These are phyloP conservation scores for Flueggea neowawraea DNA, from an alignment of 441 rosid genomes.

Conservation along the genomic window DNA sequence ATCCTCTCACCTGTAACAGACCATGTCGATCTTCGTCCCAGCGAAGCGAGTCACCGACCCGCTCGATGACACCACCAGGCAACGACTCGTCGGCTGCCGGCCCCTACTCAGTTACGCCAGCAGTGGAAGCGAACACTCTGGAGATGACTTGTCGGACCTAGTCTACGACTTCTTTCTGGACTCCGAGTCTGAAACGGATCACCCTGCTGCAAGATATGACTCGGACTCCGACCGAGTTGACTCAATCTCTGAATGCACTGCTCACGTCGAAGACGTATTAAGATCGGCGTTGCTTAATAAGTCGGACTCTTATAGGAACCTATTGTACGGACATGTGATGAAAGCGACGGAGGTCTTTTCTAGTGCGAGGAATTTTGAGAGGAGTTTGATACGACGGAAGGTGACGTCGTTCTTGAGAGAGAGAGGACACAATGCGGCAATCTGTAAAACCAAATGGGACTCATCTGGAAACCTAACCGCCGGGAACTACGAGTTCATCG, in stretches of 20 bases:
- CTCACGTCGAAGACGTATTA: conserved; percentile 26
- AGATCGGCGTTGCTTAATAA: conserved; percentile 6
- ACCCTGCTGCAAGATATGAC: conserved; percentile 12
- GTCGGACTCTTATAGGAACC: conserved; percentile 40
- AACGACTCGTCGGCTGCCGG: conserved; percentile 54
- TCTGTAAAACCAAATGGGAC: conserved; percentile 71
- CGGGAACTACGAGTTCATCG: conserved; percentile 81
- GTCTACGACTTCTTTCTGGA: conserved; percentile 67
- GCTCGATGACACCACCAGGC: conserved; percentile 53
- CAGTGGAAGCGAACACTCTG: conserved; percentile 82
- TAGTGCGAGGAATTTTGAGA: conserved; percentile 22
- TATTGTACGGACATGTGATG: conserved; percentile 35
- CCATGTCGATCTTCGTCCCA: conserved; percentile 32
- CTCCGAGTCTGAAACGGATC: conserved; percentile 7
- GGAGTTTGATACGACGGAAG: conserved; percentile 37
- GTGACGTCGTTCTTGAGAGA: conserved; percentile 53
- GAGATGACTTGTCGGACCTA: conserved; percentile 60
- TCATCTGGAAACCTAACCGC: conserved; percentile 47
- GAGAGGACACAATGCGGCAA: conserved; percentile 69
- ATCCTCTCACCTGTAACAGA: no score
- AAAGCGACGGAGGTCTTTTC: conserved; percentile 45
- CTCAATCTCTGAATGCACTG: conserved; percentile 21
- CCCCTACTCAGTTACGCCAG: conserved; percentile 38
- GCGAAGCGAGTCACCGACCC: conserved; percentile 60
- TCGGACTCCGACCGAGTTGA: conserved; percentile 42